phyloP scores from a whole-genome alignment of 345 rosid genomes.

The Pistacia integerrima region DNA sequence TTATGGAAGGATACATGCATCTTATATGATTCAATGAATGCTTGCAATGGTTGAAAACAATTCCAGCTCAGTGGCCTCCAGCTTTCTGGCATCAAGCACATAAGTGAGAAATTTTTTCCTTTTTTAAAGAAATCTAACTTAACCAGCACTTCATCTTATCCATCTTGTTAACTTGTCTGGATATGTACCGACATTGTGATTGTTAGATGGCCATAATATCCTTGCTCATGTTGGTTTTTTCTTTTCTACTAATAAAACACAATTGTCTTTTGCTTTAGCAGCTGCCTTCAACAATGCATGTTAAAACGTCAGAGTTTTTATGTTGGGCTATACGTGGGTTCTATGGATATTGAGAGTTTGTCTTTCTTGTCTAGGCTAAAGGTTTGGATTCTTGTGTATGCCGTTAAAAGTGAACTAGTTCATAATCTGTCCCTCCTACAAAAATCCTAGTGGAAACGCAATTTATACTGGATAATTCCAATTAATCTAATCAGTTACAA shows the following conservation, averaged over 20 bases:
- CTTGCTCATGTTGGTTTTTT: not conserved
- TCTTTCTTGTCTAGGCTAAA: not conserved
- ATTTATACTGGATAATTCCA: not conserved
- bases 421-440: not conserved
- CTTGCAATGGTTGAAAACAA: not conserved
- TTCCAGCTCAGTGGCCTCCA: not conserved
- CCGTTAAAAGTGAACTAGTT: not conserved
- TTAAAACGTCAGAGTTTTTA: too few species aligned
- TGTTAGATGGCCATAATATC: not conserved
- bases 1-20: slow-evolving; percentile 1
- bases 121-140: not conserved
- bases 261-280: too few species aligned
- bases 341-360: not conserved
- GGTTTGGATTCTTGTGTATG: not conserved
- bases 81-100: not conserved
- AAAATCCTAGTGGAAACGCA: not conserved
- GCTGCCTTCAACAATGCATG: not conserved
- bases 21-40: not conserved
- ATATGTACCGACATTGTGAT: not conserved
- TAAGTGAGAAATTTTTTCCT: not conserved
- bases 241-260: not conserved
- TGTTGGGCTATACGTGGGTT: too few species aligned
- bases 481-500: not conserved
- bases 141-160: not conserved
- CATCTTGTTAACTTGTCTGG: not conserved